Base-by-base conservation (phyloP, 352 stramenopile genomes). In the Phytophthora fragariae region DNA sequence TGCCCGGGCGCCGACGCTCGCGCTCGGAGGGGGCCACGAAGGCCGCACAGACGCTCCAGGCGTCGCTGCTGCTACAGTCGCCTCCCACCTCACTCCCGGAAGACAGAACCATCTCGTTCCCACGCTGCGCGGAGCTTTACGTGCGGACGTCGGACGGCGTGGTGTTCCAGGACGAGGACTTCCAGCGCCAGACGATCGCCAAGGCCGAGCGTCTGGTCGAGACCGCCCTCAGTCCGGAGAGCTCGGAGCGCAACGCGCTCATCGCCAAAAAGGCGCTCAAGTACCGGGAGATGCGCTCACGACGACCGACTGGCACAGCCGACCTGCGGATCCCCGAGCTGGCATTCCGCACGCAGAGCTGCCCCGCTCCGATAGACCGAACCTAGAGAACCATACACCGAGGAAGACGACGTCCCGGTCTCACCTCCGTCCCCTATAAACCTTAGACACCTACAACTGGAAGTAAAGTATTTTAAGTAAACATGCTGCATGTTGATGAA, bases 191-290 rank as follows among this genome's bases (percentile, higher is more conserved):
- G 68, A 69, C 54, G 1, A 27, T 71, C 29, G 73, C 73, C 27
- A 80, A 80, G 41, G 63, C 68, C 11, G 73, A 80, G 27, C 68
- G 68, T 5, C 44, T 80, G 11, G 58, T 76, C 4, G 73, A 80
- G 44, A 76, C 59, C 1, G 73, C 73, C 4, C 14, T 61, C 29
- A 80, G 73, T 15, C 73, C 73, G 2, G 68, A 80, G 7, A 80
- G 73, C 33, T 71, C 73, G 33, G 72, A 80, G 24, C 63, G 68
- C 47, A 80, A 80, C 41, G 73, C 73, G 2, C 73, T 80, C 14
- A 76, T 80, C 58, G 73, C 73, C 31, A 70, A 76, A 56, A 80
- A 76, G 29, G 73, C 73, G n/a, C 62, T 80, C 56, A 72, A 69
- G 63, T 80, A 80, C 56, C 73, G 73, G 10, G 57, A 76, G 57